Evolutionary conservation across 345 rosid species (phyloP).

Genomic region (Physaria fendleri): DNA sequence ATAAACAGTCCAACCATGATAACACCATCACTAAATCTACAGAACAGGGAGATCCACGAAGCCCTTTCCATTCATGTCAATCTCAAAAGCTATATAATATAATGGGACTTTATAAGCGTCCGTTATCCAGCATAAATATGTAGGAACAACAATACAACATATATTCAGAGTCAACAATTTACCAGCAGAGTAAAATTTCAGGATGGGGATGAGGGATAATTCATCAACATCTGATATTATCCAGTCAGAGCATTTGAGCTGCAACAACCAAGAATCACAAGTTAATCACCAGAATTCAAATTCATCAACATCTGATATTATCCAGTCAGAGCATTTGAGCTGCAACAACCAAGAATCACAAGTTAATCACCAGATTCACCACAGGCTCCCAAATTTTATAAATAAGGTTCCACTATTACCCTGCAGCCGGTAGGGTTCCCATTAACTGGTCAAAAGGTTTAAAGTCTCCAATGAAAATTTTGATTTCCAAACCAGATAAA

Average conservation of each 20-base stretch:
- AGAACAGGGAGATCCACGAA: constrained; percentile 54
- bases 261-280: constrained; percentile 28
- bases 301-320: constrained; percentile 73
- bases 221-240: constrained; percentile 74
- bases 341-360: constrained; percentile 34
- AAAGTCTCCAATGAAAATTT: constrained; percentile 77
- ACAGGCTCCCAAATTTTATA: not conserved
- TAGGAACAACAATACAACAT: not conserved
- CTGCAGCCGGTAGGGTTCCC: constrained; percentile 97
- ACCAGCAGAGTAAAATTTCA: constrained; percentile 80
- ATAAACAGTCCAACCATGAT: not conserved
- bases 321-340: constrained; percentile 84
- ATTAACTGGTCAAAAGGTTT: constrained; percentile 98
- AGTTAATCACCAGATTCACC: constrained; percentile 17
- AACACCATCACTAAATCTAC: constrained; percentile 14
- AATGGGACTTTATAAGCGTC: constrained; percentile 11
- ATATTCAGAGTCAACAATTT: constrained; percentile 1
- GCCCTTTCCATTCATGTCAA: constrained; percentile 98
- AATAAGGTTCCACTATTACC: constrained; percentile 36
- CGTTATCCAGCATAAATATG: not conserved
- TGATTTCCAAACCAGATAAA: constrained; percentile 74
- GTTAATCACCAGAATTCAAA: too few species aligned
- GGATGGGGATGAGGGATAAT: constrained; percentile 75
- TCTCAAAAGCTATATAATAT: constrained; percentile 70
- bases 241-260: constrained; percentile 87